Evolutionary conservation across 805 yeast genomes (phyloP), one percentile per base, ranked within the genome.

Genomic region (Sugiyamaella boreocaroliniensis): DNA sequence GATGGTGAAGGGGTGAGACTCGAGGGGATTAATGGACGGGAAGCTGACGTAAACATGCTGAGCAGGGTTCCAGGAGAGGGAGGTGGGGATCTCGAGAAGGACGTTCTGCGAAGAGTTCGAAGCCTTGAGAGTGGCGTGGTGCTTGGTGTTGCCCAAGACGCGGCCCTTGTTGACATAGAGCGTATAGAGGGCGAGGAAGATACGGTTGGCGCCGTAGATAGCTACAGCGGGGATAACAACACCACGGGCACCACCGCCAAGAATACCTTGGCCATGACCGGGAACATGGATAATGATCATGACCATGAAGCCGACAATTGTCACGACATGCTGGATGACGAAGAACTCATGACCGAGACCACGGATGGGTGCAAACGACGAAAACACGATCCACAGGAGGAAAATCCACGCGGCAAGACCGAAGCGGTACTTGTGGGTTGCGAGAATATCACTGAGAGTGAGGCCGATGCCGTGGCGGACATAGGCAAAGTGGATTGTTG

Each of bases 1-100:
- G 48, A 76, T 73, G 3, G 80, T 74, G 60, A 76, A 76, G 0
- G 81, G 81, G 59, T 76, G 81, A 53, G 64, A 67, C 55, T 75
- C 77, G 41, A 72, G 58, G 5, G 58, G 53, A 1, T 66, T 65
- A 18, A 76, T 70, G 49, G 68, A 68, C 2, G 69, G 61, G 12
- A 76, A 75, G 48, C 67, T 72, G 16, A 76, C 60, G 41, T 64
- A 67, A 11, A 76, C 67, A 58, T 76, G 77, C 59, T 75, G 79
- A 3, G 80, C 80, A 0, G 80, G 71, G 49, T 66, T 66, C 81
- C 81, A 76, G 16, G 37, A 32, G 37, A 32, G 12, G 10, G 37
- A 14, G 37, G 37, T 32, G 37, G 37, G 37, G 37, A 32, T 32
- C 37, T 32, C 37, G n/a, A 32, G 12, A 14, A 32, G 37, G 37